These are phyloP conservation scores for Myrica gale DNA, from an alignment of 306 rosid species.

Conservation along the genomic window DNA sequence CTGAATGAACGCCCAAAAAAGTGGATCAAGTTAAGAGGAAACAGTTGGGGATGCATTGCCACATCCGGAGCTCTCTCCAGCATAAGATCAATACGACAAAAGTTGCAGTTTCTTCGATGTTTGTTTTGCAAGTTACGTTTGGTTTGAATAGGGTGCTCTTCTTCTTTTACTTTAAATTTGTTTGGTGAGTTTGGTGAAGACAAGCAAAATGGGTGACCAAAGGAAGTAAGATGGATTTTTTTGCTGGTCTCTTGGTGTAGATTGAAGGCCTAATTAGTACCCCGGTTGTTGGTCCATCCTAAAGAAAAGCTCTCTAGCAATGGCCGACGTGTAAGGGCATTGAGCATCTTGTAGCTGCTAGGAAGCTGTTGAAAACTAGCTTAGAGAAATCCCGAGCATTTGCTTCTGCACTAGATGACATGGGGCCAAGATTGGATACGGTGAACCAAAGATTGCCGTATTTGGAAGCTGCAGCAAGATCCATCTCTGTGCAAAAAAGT, in stretches of 20 bases:
- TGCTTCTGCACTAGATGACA: conserved; percentile 44
- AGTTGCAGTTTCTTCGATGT: conserved; percentile 44
- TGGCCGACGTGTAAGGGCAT: conserved; percentile 42
- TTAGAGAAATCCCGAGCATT: conserved; percentile 50
- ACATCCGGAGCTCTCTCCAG: too few species aligned
- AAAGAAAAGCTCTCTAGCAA: conserved; percentile 26
- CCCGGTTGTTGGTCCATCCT: conserved; percentile 27
- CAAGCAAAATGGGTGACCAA: conserved; percentile 37
- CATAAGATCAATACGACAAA: too few species aligned
- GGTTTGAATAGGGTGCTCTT: conserved; percentile 42
- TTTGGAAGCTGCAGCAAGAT: conserved; percentile 48
- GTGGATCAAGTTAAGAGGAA: too few species aligned
- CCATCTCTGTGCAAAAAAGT: conserved; percentile 22
- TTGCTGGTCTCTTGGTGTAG: conserved; percentile 5
- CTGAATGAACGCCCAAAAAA: too few species aligned
- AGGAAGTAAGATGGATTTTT: conserved; percentile 39
- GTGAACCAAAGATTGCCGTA: conserved; percentile 39
- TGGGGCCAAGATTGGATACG: conserved; percentile 50
- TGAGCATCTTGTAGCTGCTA: conserved; percentile 45
- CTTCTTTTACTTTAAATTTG: conserved; percentile 25
- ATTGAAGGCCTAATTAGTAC: conserved; percentile 21
- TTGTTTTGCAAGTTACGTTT: conserved; percentile 67
- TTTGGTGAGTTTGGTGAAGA: conserved; percentile 83
- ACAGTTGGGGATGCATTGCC: too few species aligned
- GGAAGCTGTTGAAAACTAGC: conserved; percentile 50